Evolutionary conservation across 2,329 filamentous ascomycete species (phyloP).

Genomic region (Neonectria faginata): DNA sequence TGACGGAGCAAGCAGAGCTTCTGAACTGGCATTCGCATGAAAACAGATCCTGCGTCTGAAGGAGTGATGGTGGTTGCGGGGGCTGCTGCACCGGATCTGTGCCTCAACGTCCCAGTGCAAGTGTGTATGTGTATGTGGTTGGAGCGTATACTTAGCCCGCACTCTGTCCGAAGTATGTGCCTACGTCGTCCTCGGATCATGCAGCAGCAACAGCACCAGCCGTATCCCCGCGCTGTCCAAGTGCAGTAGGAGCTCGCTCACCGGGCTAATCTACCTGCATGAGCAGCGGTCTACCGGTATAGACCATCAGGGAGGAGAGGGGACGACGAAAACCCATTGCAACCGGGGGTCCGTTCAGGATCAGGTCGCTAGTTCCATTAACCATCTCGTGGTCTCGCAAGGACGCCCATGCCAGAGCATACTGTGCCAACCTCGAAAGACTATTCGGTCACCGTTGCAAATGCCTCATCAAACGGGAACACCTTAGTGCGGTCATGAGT

Average conservation of each 20-base stretch:
- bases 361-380: slow-evolving; percentile 35
- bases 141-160: slow-evolving; percentile 24
- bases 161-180: slow-evolving; percentile 16
- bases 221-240: slow-evolving; percentile 33
- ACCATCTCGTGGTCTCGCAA: slow-evolving; percentile 37
- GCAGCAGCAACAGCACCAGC: slow-evolving; percentile 35
- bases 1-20: slow-evolving; percentile 9
- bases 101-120: slow-evolving; percentile 26
- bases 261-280: slow-evolving; percentile 39
- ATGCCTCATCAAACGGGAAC: slow-evolving; percentile 44
- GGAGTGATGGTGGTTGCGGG: slow-evolving; percentile 19
- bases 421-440: slow-evolving; percentile 40
- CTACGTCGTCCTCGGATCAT: slow-evolving; percentile 30
- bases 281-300: slow-evolving; percentile 33
- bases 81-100: slow-evolving; percentile 34
- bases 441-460: slow-evolving; percentile 42
- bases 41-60: slow-evolving; percentile 17
- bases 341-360: slow-evolving; percentile 30
- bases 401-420: slow-evolving; percentile 40
- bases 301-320: slow-evolving; percentile 33
- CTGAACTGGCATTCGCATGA: slow-evolving; percentile 10
- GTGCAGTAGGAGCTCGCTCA: slow-evolving; percentile 30
- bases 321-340: slow-evolving; percentile 33
- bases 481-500: slow-evolving; percentile 39
- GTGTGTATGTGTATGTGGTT: slow-evolving; percentile 23